phyloP scores from a whole-genome alignment of 495 filamentous ascomycete genomes.

The Echria macrotheca region DNA sequence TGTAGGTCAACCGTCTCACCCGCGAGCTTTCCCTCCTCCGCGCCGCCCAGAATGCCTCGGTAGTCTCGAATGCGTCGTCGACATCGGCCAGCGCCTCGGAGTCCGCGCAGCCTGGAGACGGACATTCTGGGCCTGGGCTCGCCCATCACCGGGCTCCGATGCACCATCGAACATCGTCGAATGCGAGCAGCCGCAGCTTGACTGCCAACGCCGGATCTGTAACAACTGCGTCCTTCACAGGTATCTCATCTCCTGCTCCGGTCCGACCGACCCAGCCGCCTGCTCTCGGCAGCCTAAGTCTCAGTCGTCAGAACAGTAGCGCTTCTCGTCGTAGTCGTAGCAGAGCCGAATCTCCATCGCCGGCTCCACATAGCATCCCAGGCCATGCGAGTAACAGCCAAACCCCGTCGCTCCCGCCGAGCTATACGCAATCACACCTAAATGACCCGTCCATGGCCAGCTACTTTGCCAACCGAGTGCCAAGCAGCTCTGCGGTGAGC shows the following conservation, averaged over 20 bases:
- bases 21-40: constrained; percentile 77
- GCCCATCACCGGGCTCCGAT: constrained; percentile 35
- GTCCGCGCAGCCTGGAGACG: no score
- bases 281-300: constrained; percentile 26
- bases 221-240: constrained; percentile 27
- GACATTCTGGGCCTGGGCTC: constrained; percentile 34
- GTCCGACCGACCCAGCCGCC: constrained; percentile 25
- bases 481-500: constrained; percentile 16
- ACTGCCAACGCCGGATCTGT: constrained; percentile 41
- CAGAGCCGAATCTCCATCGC: constrained; percentile 38
- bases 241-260: constrained; percentile 29
- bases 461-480: constrained; percentile 30
- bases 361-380: constrained; percentile 12
- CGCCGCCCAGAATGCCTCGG: constrained; percentile 71
- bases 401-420: constrained; percentile 1
- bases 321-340: constrained; percentile 39
- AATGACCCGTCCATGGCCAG: constrained; percentile 18
- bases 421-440: constrained; percentile 18
- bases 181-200: constrained; percentile 52
- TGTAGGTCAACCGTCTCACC: constrained; percentile 83
- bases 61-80: constrained; percentile 74
- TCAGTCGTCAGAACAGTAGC: constrained; percentile 41
- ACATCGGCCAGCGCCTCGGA: constrained; percentile 46
- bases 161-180: constrained; percentile 42
- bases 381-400: background rate